Percentiles rank a stretch among this genome's conserved stretches.
Evolutionary conservation across 352 stramenopile genomes (phyloP).

Genomic region (Globisporangium emineosum): DNA sequence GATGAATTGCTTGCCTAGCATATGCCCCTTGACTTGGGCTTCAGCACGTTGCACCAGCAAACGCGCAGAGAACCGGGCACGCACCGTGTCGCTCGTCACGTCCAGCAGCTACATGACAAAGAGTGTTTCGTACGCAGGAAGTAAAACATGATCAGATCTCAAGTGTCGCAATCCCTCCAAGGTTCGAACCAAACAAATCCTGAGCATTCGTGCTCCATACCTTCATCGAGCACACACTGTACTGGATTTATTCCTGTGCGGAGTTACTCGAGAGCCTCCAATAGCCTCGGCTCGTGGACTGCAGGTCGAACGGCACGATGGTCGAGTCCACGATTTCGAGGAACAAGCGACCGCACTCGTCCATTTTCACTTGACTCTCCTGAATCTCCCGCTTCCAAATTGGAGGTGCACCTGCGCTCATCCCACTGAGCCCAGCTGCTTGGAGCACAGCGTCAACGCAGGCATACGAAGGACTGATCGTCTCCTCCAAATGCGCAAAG

Average conservation of each 20-base stretch:
- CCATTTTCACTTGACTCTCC: neutral
- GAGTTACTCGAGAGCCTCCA: neutral
- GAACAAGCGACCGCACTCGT: neutral
- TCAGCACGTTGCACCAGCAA: neutral
- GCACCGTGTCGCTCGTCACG: constrained; percentile 1
- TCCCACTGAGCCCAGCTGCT: neutral
- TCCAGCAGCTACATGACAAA: neutral
- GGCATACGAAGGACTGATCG: neutral
- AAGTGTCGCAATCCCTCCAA: no score
- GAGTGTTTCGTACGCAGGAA: no score
- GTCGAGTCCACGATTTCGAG: constrained; percentile 5
- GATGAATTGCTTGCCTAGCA: neutral
- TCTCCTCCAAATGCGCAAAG: neutral
- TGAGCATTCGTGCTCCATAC: neutral
- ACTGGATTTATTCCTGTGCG: neutral
- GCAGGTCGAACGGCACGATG: constrained; percentile 1
- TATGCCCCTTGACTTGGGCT: neutral
- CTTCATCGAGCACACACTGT: neutral
- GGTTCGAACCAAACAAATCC: neutral
- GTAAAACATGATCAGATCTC: no score
- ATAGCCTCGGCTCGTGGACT: neutral
- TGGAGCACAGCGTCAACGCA: neutral
- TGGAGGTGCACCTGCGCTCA: no score
- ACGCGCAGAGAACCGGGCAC: neutral
- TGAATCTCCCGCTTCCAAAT: neutral